Percentiles rank a stretch among this genome's conserved stretches.
Evolutionary conservation across 129 eudicot species (phyloP).

Genomic region (Ambrosia trifida): DNA sequence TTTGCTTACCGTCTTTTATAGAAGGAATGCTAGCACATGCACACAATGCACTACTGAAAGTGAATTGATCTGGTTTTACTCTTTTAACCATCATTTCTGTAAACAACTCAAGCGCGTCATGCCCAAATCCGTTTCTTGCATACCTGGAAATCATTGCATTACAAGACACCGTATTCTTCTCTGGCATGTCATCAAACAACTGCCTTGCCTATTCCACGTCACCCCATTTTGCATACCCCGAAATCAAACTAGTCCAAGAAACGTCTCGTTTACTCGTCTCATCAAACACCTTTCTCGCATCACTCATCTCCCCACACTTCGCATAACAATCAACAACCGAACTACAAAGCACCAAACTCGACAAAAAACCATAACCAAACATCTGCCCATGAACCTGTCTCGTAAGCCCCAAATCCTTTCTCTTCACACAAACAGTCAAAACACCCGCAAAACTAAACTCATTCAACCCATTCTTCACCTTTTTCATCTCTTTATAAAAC

Average conservation of each 20-base stretch:
- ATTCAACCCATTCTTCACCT: slow-evolving; percentile 38
- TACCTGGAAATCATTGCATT: slow-evolving; percentile 71
- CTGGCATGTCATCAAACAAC: slow-evolving; percentile 60
- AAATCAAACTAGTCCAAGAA: slow-evolving; percentile 71
- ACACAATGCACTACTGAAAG: slow-evolving; percentile 65
- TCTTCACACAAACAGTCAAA: slow-evolving; percentile 54
- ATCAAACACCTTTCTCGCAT: slow-evolving; percentile 65
- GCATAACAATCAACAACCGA: slow-evolving; percentile 67
- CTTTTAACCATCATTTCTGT: slow-evolving; percentile 41
- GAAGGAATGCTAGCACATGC: slow-evolving; percentile 62
- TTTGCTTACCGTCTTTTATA: slow-evolving; percentile 58
- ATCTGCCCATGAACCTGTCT: slow-evolving; percentile 69
- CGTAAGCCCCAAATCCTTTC: slow-evolving; percentile 46
- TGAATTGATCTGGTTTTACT: slow-evolving; percentile 65
- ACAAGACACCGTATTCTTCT: slow-evolving; percentile 68
- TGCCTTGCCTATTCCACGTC: slow-evolving; percentile 50
- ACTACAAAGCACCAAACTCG: slow-evolving; percentile 62
- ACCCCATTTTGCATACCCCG: slow-evolving; percentile 66
- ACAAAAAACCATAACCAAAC: slow-evolving; percentile 44
- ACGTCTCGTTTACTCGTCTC: slow-evolving; percentile 58
- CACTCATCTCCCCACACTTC: slow-evolving; percentile 55
- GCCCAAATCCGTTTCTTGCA: slow-evolving; percentile 51
- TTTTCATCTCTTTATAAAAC: slow-evolving; percentile 52
- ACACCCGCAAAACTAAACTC: slow-evolving; percentile 71
- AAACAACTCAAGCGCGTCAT: slow-evolving; percentile 56